phyloP scores from a whole-genome alignment of 495 filamentous ascomycete species.

The Letharia lupina region DNA sequence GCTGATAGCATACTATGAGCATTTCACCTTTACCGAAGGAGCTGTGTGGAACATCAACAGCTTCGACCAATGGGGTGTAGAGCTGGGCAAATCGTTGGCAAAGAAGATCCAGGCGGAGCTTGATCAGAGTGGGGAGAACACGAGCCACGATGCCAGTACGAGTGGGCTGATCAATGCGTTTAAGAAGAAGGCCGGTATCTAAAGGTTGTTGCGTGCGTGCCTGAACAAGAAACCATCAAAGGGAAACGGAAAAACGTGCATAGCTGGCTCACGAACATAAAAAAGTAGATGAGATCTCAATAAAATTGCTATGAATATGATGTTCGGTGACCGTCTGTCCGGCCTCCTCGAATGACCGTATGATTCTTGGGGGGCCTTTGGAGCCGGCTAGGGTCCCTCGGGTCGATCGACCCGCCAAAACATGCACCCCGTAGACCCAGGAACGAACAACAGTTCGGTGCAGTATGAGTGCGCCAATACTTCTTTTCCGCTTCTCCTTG shows the following conservation, averaged over 20 bases:
- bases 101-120: slow-evolving; percentile 80
- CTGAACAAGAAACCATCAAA: neutral
- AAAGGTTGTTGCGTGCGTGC: neutral
- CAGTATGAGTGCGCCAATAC: neutral
- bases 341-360: neutral
- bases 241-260: neutral
- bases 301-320: neutral
- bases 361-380: too few relatives aligned
- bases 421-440: neutral
- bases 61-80: slow-evolving; percentile 99
- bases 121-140: slow-evolving; percentile 61
- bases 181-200: slow-evolving; percentile 54
- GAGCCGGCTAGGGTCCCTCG: neutral
- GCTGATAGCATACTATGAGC: slow-evolving; percentile 97
- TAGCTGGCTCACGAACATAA: slow-evolving; percentile 4
- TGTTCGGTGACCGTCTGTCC: neutral
- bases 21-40: slow-evolving; percentile 94
- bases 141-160: slow-evolving; percentile 75
- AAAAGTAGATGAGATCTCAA: neutral
- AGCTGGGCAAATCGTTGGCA: slow-evolving; percentile 90
- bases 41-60: slow-evolving; percentile 99
- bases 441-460: neutral
- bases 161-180: slow-evolving; percentile 83
- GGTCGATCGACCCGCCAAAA: slow-evolving; percentile 4
- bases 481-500: neutral